Evolutionary conservation across 2,329 filamentous ascomycete species (phyloP), one percentile per base, ranked within the genome.

Genomic region (Gnomoniopsis smithogilvyi): DNA sequence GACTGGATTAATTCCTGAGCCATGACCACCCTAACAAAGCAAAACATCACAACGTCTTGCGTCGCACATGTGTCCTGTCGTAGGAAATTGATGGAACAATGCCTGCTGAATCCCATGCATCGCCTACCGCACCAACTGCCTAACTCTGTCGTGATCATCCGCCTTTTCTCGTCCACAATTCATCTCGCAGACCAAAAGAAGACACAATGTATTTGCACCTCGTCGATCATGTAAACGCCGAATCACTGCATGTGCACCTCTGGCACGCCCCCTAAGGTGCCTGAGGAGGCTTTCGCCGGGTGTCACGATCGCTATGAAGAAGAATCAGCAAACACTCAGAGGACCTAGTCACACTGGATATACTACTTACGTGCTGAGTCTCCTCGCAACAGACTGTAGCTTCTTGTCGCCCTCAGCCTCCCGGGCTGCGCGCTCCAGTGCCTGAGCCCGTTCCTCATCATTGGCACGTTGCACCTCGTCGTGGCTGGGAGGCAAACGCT

Each of bases 371-470:
- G 96, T 96, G 89, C 92, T 97, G 69, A 99, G 89, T 73, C 94
- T 86, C 75, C 95, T 84, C 26, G 92, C 95, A 61, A 99, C 85
- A 63, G 89, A 88, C 67, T 94, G 91, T 69, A 99, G 76, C 68
- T 91, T 90, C 71, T 87, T 86, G 70, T 98, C 95, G 70, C 97
- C 96, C 65, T 96, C 93, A 21, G 95, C 95, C 66, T 97, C 93
- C 62, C 89, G 84, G 46, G 86, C 87, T 2, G 95, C 95, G 71
- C 92, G 87, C 77, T 96, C 89, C 64, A 99, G 78, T 15, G 95
- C 95, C 70, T 90, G 86, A 65, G 88, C 85, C 70, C 90, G 84
- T 68, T 92, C 92, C 69, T 91, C 89, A 69, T 92, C 90, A 63
- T 88, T 91, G 72, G 89, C 91, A 74, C 88, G 88, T 64, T 87